Evolutionary conservation across 176 grass and related monocot genomes (phyloP).

Genomic region (Dactylis glomerata): DNA sequence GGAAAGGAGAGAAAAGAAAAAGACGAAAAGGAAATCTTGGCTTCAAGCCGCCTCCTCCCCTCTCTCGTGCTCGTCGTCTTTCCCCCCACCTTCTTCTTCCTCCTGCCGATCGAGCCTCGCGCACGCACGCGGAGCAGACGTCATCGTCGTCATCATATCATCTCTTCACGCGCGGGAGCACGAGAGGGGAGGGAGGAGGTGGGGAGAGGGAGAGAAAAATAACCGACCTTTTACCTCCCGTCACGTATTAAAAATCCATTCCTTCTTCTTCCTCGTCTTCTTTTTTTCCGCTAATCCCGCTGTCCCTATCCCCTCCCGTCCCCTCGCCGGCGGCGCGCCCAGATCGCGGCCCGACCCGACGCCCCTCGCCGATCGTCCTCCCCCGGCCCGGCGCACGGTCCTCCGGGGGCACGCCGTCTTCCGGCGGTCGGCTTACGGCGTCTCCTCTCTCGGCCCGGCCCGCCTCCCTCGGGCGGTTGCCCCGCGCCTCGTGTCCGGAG

Average conservation of each 20-base stretch:
- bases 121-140: not conserved
- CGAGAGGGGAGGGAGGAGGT: not conserved
- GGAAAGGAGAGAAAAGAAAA: not conserved
- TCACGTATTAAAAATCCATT: slow-evolving; percentile 16
- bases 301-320: slow-evolving; percentile 2
- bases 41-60: slow-evolving; percentile 14
- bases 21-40: slow-evolving; percentile 28
- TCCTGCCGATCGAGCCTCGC: slow-evolving; percentile 4
- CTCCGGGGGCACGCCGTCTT: not conserved
- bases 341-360: slow-evolving; percentile 17
- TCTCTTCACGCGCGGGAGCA: slow-evolving; percentile 3
- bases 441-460: not conserved
- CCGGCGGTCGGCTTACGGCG: not conserved
- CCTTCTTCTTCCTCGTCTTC: not conserved
- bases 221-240: slow-evolving; percentile 8
- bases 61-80: not conserved
- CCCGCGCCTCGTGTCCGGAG: not conserved
- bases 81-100: not conserved
- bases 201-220: not conserved
- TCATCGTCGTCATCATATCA: not conserved
- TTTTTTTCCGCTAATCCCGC: slow-evolving; percentile 13
- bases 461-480: not conserved
- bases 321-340: slow-evolving; percentile 29
- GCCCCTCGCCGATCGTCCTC: slow-evolving; percentile 17
- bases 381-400: not conserved